Percentiles rank a stretch among this genome's conserved stretches.
Evolutionary conservation across 345 rosid genomes (phyloP).

Genomic region (Boechera stricta): DNA sequence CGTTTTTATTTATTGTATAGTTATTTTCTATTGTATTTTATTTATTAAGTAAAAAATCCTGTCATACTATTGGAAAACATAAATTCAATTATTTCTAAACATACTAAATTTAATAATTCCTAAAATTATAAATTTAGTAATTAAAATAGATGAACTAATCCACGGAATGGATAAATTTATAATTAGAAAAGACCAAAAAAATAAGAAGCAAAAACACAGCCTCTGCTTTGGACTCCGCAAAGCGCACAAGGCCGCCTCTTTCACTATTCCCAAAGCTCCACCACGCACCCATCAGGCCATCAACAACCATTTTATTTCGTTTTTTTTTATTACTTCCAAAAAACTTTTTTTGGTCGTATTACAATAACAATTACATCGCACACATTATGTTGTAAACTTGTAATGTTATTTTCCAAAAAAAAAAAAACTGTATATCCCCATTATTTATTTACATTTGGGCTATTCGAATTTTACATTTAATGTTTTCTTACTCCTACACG

Average conservation of each 20-base stretch:
- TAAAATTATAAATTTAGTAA: not conserved
- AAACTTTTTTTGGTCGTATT: not conserved
- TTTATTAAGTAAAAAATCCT: too few species aligned
- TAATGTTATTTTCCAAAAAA: not conserved
- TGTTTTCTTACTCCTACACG: not conserved
- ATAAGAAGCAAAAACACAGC: not conserved
- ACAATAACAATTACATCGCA: not conserved
- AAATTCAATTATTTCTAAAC: too few species aligned
- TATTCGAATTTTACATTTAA: not conserved
- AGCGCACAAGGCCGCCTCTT: slow-evolving; percentile 38
- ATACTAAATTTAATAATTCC: not conserved
- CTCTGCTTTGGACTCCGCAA: slow-evolving; percentile 33
- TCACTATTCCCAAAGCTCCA: slow-evolving; percentile 41
- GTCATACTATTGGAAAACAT: not conserved
- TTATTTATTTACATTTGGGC: not conserved
- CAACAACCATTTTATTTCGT: not conserved
- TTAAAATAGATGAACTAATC: not conserved
- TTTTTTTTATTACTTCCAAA: not conserved
- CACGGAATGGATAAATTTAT: not conserved
- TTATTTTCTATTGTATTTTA: too few species aligned
- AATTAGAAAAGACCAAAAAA: not conserved
- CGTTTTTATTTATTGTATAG: too few species aligned
- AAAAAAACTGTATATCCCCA: not conserved
- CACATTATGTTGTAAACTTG: not conserved
- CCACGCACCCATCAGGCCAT: slow-evolving; percentile 10